Conservation (phyloP, 208 protist species). For the Crithidia expoeki region DNA sequence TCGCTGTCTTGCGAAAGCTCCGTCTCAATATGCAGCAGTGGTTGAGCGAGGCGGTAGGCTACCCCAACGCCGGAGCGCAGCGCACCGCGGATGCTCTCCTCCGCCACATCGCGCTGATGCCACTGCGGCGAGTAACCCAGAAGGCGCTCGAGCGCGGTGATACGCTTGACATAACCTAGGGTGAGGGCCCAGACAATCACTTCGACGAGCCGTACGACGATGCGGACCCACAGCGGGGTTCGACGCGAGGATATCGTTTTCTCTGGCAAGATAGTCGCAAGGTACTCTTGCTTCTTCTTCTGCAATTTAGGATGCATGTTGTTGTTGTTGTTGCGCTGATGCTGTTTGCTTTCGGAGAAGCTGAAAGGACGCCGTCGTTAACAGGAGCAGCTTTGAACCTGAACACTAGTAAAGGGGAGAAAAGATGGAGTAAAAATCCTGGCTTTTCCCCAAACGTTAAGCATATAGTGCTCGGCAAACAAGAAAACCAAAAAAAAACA, state of each 20-base stretch:
- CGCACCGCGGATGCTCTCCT: constrained; percentile 28
- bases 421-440: no score
- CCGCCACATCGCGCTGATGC: constrained; percentile 25
- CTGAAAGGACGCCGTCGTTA: no score
- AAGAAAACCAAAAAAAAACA: no score
- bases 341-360: no score
- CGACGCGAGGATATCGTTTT: not conserved
- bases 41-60: constrained; percentile 32
- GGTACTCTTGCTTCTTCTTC: constrained; percentile 4
- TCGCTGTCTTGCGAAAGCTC: constrained; percentile 38
- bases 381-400: no score
- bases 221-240: constrained; percentile 25
- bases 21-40: constrained; percentile 55
- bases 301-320: constrained; percentile 9
- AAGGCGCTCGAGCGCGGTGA: constrained; percentile 15
- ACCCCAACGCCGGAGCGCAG: constrained; percentile 33
- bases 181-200: constrained; percentile 36
- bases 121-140: constrained; percentile 32
- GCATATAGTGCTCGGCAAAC: no score
- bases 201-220: constrained; percentile 23
- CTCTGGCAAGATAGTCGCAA: not conserved
- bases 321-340: not conserved
- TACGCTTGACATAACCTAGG: constrained; percentile 33
- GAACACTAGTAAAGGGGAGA: no score
- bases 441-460: no score